Evolutionary conservation across 495 filamentous ascomycete genomes (phyloP).

Genomic region (Entonaema liquescens): DNA sequence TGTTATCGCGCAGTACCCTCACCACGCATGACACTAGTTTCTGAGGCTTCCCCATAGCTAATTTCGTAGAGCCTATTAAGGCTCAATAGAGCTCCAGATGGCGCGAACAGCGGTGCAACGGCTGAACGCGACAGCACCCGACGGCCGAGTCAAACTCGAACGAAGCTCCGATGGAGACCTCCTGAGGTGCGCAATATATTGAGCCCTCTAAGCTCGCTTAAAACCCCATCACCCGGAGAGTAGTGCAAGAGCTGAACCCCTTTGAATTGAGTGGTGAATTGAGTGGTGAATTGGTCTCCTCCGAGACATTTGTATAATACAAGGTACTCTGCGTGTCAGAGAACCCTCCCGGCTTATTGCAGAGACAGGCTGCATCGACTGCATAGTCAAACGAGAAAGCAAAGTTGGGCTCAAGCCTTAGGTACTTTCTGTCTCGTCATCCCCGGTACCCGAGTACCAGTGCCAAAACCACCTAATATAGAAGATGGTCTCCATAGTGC

Average conservation of each 20-base stretch:
- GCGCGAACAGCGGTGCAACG: constrained; percentile 4
- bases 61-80: constrained; percentile 27
- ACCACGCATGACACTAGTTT: constrained; percentile 19
- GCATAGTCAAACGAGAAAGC: constrained; percentile 1
- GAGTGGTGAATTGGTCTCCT: not conserved
- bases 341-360: constrained; percentile 1
- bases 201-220: not conserved
- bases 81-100: constrained; percentile 15
- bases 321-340: constrained; percentile 4
- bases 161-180: not conserved
- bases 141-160: not conserved
- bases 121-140: constrained; percentile 15
- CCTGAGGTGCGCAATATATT: not conserved
- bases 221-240: not conserved
- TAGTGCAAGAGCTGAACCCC: not conserved
- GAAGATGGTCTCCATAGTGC: constrained; percentile 43
- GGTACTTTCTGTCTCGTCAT: constrained; percentile 18
- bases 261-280: constrained; percentile 27
- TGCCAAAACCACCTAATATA: constrained; percentile 39
- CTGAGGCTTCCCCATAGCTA: constrained; percentile 29
- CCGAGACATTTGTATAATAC: not conserved
- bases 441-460: constrained; percentile 21
- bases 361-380: not conserved
- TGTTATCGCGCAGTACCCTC: constrained; percentile 5
- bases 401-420: constrained; percentile 11